These are phyloP conservation scores for Mycena citricolor DNA, from an alignment of 1,284 basidiomycete genomes.

Conservation along the genomic window DNA sequence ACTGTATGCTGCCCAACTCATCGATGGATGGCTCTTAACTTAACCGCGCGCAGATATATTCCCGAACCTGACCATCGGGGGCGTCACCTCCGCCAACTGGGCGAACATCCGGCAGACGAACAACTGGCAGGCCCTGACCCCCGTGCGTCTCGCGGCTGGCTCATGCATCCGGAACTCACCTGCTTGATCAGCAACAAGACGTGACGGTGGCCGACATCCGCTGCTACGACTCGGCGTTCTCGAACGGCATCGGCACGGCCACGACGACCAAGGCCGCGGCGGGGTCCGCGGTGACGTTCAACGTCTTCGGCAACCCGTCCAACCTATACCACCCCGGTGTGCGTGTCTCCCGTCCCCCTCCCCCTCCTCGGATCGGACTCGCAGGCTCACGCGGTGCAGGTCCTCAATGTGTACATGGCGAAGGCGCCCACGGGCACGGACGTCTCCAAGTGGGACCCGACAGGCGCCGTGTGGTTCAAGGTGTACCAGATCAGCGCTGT, in stretches of 20 bases:
- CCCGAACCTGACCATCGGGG: constrained; percentile 40
- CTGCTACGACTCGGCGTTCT: constrained; percentile 39
- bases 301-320: constrained; percentile 32
- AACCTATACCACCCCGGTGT: constrained; percentile 44
- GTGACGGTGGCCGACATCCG: constrained; percentile 39
- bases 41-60: constrained; percentile 37
- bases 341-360: constrained; percentile 21
- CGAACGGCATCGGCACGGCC: constrained; percentile 33
- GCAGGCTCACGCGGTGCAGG: too few relatives aligned
- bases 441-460: constrained; percentile 25
- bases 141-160: constrained; percentile 29
- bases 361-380: too few relatives aligned
- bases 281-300: constrained; percentile 26
- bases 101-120: constrained; percentile 43
- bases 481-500: constrained; percentile 38
- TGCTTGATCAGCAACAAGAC: constrained; percentile 30
- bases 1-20: too few relatives aligned
- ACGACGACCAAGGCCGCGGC: constrained; percentile 37
- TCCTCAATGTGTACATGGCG: constrained; percentile 31
- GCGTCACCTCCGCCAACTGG: constrained; percentile 38
- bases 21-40: too few relatives aligned
- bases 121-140: constrained; percentile 42
- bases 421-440: constrained; percentile 28
- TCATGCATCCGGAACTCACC: background rate
- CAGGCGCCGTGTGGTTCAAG: constrained; percentile 29